Percentiles rank a stretch among this genome's conserved stretches.
phyloP scores from a whole-genome alignment of 1,139 yeast genomes.

The Diutina catenulata region DNA sequence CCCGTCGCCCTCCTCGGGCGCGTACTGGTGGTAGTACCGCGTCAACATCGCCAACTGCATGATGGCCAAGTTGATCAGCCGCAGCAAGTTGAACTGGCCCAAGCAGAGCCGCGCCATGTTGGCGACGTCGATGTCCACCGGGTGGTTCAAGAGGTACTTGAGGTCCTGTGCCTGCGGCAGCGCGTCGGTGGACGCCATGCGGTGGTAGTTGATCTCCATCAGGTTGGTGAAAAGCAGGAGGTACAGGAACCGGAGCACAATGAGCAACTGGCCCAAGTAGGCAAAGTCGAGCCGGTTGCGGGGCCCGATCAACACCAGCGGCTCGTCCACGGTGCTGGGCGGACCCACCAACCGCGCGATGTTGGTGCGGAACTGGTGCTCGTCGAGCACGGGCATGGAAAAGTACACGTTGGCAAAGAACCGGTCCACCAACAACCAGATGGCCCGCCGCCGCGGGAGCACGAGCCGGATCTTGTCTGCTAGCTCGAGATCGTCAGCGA shows the following conservation, averaged over 20 bases:
- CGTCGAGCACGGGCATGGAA: conserved; percentile 40
- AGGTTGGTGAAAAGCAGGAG: conserved; percentile 15
- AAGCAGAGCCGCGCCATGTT: conserved; percentile 18
- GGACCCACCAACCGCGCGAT: conserved; percentile 14
- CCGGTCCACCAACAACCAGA: conserved; percentile 19
- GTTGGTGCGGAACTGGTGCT: conserved; percentile 16
- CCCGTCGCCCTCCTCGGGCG: conserved; percentile 3
- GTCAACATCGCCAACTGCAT: neutral
- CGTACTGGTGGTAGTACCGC: neutral
- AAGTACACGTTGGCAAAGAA: conserved; percentile 38
- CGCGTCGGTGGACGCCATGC: conserved; percentile 8
- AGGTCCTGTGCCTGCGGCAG: conserved; percentile 11
- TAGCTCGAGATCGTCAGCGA: neutral
- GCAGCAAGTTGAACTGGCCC: conserved; percentile 19
- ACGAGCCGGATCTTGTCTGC: conserved; percentile 6
- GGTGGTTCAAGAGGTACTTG: conserved; percentile 14
- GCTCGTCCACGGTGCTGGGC: conserved; percentile 9
- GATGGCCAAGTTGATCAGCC: neutral
- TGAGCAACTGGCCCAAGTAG: conserved; percentile 14
- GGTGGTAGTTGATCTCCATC: conserved; percentile 8
- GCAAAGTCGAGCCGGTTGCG: conserved; percentile 16
- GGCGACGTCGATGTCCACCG: conserved; percentile 21
- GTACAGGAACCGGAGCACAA: conserved; percentile 15
- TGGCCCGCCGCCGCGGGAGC: conserved; percentile 28
- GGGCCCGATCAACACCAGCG: conserved; percentile 11